phyloP scores from a whole-genome alignment of 768 basidiomycete species.

The Boletus reticuloceps region DNA sequence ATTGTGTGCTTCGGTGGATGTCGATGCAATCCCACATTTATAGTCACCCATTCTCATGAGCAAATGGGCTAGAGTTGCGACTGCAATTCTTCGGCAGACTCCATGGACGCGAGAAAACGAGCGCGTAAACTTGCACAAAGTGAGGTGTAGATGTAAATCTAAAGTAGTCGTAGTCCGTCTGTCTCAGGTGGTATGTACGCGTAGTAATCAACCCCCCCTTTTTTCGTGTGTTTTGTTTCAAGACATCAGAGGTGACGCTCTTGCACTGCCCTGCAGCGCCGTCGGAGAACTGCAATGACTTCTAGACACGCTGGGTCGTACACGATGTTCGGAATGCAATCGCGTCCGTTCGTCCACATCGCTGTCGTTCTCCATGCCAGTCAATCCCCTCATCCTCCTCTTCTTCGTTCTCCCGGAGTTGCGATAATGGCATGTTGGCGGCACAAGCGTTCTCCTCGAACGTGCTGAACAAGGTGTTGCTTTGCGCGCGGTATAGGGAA shows the following conservation, averaged over 20 bases:
- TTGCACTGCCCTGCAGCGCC: conserved; percentile 29
- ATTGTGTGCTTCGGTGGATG: too few species aligned
- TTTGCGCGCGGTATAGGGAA: conserved; percentile 65
- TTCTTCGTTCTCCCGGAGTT: conserved; percentile 66
- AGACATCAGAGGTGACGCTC: conserved; percentile 18
- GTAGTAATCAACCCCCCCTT: background rate
- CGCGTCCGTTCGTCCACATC: conserved; percentile 45
- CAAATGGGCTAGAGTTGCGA: too few species aligned
- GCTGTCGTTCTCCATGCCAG: conserved; percentile 44
- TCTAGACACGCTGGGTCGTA: conserved; percentile 39
- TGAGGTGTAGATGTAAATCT: conserved; percentile 26
- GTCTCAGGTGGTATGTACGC: conserved; percentile 15
- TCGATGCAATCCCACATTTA: too few species aligned
- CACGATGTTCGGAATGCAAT: conserved; percentile 28
- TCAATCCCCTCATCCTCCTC: conserved; percentile 43
- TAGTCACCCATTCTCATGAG: too few species aligned
- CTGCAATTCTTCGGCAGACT: too few species aligned
- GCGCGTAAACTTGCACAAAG: conserved; percentile 10
- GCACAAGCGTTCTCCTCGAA: conserved; percentile 50
- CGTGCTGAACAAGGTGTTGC: conserved; percentile 68
- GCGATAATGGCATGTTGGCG: conserved; percentile 50
- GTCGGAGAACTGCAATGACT: conserved; percentile 55
- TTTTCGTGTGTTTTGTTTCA: conserved; percentile 13
- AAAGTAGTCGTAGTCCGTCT: conserved; percentile 28
- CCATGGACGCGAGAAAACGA: background rate